A percentile compares a stretch with the other conserved stretches of the same genome.
These are phyloP conservation scores for Mycena amicta DNA, from an alignment of 768 basidiomycete genomes.

Conservation along the genomic window DNA sequence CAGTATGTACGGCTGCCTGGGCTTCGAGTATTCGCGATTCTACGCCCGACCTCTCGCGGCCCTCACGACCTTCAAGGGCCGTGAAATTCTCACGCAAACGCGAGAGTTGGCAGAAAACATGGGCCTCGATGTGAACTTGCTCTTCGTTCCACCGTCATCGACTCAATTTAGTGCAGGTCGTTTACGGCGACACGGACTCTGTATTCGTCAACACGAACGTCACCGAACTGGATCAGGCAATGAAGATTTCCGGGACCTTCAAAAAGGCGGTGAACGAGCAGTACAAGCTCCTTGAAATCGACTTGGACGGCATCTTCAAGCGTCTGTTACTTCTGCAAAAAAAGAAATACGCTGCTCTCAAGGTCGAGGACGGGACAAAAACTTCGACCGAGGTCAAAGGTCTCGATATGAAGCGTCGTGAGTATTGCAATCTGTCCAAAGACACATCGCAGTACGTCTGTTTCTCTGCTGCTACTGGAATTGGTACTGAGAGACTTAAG, in stretches of 20 bases:
- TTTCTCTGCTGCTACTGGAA: too few relatives aligned
- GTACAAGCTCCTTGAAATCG: slow-evolving; percentile 95
- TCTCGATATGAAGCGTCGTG: slow-evolving; percentile 98
- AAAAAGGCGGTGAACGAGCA: slow-evolving; percentile 97
- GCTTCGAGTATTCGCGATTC: slow-evolving; percentile 96
- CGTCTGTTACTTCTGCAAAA: slow-evolving; percentile 92
- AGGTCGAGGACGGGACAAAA: slow-evolving; percentile 81
- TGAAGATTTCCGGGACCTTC: slow-evolving; percentile 89
- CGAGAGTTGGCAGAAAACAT: slow-evolving; percentile 90
- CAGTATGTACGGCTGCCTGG: slow-evolving; percentile 99
- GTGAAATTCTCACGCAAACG: slow-evolving; percentile 94
- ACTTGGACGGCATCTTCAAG: slow-evolving; percentile 92
- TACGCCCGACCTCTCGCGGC: slow-evolving; percentile 97
- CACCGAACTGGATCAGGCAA: slow-evolving; percentile 82
- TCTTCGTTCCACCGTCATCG: neutral
- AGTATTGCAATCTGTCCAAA: slow-evolving; percentile 92
- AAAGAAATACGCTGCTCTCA: slow-evolving; percentile 98
- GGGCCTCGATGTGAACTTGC: slow-evolving; percentile 72
- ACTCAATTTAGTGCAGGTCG: slow-evolving; percentile 59
- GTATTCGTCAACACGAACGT: slow-evolving; percentile 98
- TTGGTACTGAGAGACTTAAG: too few relatives aligned
- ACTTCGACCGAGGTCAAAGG: slow-evolving; percentile 92
- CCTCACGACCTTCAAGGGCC: slow-evolving; percentile 95
- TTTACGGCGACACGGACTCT: slow-evolving; percentile 99
- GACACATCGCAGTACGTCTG: slow-evolving; percentile 82